Evolutionary conservation across 139 green algal species (phyloP), one percentile per base, ranked within the genome.

Genomic region (Chlamydomonas sp.): DNA sequence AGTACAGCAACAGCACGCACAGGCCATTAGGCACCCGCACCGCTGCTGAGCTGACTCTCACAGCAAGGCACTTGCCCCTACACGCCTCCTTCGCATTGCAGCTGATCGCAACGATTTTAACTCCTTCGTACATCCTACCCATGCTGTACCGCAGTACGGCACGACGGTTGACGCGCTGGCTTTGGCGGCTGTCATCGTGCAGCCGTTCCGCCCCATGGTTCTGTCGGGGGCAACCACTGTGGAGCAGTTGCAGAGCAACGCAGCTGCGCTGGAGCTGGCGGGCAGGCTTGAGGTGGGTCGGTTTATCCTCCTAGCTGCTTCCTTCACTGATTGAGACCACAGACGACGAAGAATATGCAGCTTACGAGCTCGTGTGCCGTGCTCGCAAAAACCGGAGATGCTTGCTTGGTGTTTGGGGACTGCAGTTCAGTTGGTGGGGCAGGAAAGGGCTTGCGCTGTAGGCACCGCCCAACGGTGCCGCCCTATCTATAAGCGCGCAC

Each of bases 191-290:
- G 89, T 90, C 3, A 83, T 95, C n/a, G n/a, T 57, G 60, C 91
- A 94, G 78, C 89, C 83, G 16, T 95, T 93, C 79, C 64, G 79
- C 15, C 90, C 92, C 7, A 89, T 95, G 89, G 92, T 95, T 9
- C 87, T 95, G 31, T 88, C 67, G 17, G 92, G 90, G 0, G 92
- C 92, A 8, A 57, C 86, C 7, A 92, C 84, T 3, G 20, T 20
- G 62, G 74, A 87, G 58, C 89, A 93, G 67, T 67, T 93, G 15
- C 60, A 5, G n/a, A 88, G 78, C 61, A 94, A 94, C 85, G 91
- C 73, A n/a, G 77, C 63, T 17, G 92, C 92, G 5, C 64, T 91
- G 5, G 68, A 88, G 76, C 77, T 92, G 59, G 84, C 58, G 18
- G 75, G 84, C 5, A 20, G 84, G 75, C 76, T 83, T 57, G 49